phyloP scores from a whole-genome alignment of 2,329 filamentous ascomycete genomes.

The Penicillium expansum region DNA sequence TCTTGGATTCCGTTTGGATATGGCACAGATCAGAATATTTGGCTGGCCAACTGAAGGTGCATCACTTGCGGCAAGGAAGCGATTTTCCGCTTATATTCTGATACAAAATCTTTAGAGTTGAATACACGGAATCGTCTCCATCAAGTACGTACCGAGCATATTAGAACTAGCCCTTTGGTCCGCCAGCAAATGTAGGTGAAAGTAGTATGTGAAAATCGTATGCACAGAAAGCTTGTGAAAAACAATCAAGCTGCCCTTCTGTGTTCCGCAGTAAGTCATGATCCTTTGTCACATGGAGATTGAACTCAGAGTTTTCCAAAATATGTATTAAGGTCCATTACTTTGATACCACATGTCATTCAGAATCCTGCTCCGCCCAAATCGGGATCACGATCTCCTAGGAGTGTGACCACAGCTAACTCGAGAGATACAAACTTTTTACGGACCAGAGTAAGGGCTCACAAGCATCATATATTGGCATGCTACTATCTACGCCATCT shows the following conservation, averaged over 20 bases:
- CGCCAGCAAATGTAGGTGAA: too few species aligned
- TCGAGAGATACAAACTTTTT: neutral
- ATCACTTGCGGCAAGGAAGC: neutral
- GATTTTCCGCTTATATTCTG: neutral
- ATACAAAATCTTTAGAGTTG: neutral
- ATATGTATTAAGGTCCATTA: neutral
- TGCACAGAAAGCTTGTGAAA: neutral
- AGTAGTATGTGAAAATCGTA: neutral
- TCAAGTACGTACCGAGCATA: rapidly evolving
- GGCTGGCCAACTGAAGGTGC: constrained; percentile 4
- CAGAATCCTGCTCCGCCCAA: neutral
- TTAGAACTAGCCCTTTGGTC: neutral
- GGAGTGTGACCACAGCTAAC: neutral
- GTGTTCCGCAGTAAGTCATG: neutral
- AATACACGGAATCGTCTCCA: neutral
- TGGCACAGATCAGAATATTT: constrained; percentile 20
- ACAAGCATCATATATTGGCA: neutral
- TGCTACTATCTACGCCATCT: neutral
- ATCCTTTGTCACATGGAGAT: neutral
- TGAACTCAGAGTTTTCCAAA: neutral
- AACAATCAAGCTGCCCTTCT: neutral
- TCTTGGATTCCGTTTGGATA: constrained; percentile 27
- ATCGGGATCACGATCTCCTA: neutral
- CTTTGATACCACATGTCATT: neutral
- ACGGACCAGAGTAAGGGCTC: too few species aligned